Percentiles rank a stretch among this genome's conserved stretches.
phyloP scores from a whole-genome alignment of 169 alveolate species.

The Babesia caballi region DNA sequence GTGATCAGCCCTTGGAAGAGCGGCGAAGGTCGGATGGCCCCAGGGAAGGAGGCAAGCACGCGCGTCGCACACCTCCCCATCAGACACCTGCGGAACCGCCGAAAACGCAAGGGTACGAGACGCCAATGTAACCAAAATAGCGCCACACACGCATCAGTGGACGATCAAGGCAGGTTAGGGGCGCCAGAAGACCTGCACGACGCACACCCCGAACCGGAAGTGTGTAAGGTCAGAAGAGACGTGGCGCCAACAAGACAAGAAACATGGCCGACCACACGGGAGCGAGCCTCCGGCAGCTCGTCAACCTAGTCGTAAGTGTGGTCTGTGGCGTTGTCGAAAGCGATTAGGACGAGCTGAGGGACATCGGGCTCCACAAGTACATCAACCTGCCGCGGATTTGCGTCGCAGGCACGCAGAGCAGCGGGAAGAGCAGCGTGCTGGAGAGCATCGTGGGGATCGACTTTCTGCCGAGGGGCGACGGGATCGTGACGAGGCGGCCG shows the following conservation, averaged over 20 bases:
- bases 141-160: not conserved
- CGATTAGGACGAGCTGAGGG: slow-evolving; percentile 85
- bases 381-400: slow-evolving; percentile 87
- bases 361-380: slow-evolving; percentile 89
- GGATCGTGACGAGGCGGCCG: slow-evolving; percentile 98
- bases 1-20: too few relatives aligned
- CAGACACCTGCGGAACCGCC: not conserved
- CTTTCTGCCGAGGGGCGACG: slow-evolving; percentile 97
- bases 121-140: not conserved
- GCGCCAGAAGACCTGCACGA: not conserved
- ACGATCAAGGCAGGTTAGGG: not conserved
- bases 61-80: not conserved
- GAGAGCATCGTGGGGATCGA: slow-evolving; percentile 97
- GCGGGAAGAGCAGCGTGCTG: slow-evolving; percentile 89
- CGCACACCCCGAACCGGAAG: not conserved
- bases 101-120: not conserved
- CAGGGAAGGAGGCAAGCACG: too few relatives aligned
- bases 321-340: not conserved
- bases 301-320: slow-evolving; percentile 54
- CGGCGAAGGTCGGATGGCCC: too few relatives aligned
- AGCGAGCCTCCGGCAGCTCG: slow-evolving; percentile 50
- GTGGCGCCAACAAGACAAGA: not conserved
- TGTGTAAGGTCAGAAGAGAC: slow-evolving; percentile 3
- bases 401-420: slow-evolving; percentile 86
- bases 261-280: slow-evolving; percentile 44